These are phyloP conservation scores for Salix caprea DNA, from an alignment of 345 rosid genomes.

Conservation along the genomic window DNA sequence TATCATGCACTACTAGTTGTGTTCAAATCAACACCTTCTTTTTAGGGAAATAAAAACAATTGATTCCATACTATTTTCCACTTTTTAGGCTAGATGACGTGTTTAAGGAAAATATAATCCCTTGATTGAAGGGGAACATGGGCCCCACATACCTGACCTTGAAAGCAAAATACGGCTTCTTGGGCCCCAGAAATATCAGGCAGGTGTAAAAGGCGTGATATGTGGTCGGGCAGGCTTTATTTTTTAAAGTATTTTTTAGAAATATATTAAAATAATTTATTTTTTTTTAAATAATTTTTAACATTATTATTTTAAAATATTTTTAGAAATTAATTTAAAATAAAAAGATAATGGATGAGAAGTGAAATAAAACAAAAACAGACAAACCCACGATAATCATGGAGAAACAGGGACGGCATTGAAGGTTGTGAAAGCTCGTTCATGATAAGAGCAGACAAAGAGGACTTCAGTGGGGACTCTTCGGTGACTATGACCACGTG, in stretches of 20 bases:
- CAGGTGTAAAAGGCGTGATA: neutral
- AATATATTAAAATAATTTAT: too few relatives aligned
- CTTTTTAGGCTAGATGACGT: neutral
- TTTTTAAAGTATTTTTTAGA: too few relatives aligned
- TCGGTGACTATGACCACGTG: neutral
- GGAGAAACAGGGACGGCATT: neutral
- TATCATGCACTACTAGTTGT: neutral
- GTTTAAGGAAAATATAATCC: neutral
- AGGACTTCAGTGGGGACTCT: neutral
- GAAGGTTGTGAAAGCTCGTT: neutral
- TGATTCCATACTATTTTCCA: neutral
- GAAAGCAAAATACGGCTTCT: neutral
- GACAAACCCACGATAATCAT: neutral
- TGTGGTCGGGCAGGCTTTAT: too few relatives aligned
- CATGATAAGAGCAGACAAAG: slow-evolving; percentile 1
- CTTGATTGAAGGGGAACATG: neutral
- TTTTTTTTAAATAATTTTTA: too few relatives aligned
- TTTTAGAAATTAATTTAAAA: too few relatives aligned
- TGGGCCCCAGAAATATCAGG: neutral
- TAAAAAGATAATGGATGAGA: too few relatives aligned
- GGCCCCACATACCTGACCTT: neutral
- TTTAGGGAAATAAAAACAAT: neutral
- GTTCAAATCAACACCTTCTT: neutral
- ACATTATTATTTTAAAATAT: too few relatives aligned
- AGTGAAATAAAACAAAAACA: too few relatives aligned